phyloP scores from a whole-genome alignment of 192 early-diverging fungal species.

The Chytriomyces confervae region DNA sequence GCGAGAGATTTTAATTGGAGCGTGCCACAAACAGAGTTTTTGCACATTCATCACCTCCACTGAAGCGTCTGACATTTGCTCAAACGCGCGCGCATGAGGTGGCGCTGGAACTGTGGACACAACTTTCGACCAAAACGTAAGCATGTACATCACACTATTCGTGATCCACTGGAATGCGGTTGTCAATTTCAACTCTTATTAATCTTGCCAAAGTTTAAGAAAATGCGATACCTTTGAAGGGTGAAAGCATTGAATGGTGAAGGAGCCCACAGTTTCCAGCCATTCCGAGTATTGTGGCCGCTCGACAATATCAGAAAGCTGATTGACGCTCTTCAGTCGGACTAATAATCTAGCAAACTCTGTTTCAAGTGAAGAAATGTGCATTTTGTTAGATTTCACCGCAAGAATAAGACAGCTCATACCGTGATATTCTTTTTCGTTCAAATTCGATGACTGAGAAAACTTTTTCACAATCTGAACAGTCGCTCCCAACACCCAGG shows the following conservation, averaged over 20 bases:
- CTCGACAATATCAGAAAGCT: slow-evolving; percentile 80
- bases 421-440: slow-evolving; percentile 79
- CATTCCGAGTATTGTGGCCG: slow-evolving; percentile 69
- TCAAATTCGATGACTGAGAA: slow-evolving; percentile 60
- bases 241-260: slow-evolving; percentile 69
- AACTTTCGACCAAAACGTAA: slow-evolving; percentile 90
- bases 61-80: slow-evolving; percentile 24
- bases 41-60: slow-evolving; percentile 17
- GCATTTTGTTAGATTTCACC: slow-evolving; percentile 69
- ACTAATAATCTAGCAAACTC: slow-evolving; percentile 84
- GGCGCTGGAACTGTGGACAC: slow-evolving; percentile 46
- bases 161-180: slow-evolving; percentile 36
- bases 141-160: slow-evolving; percentile 74
- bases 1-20: slow-evolving; percentile 36
- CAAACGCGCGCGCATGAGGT: slow-evolving; percentile 29
- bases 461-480: slow-evolving; percentile 66
- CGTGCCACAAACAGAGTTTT: no score
- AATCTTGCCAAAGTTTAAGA: neutral
- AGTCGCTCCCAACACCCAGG: slow-evolving; percentile 72
- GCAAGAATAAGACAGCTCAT: neutral
- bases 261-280: slow-evolving; percentile 67
- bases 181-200: neutral
- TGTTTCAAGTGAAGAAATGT: slow-evolving; percentile 1
- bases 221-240: slow-evolving; percentile 59
- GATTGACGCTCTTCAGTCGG: slow-evolving; percentile 81